Conservation (phyloP, 1,284 basidiomycete species). For the Microbotryum lychnidis-dioicae region DNA sequence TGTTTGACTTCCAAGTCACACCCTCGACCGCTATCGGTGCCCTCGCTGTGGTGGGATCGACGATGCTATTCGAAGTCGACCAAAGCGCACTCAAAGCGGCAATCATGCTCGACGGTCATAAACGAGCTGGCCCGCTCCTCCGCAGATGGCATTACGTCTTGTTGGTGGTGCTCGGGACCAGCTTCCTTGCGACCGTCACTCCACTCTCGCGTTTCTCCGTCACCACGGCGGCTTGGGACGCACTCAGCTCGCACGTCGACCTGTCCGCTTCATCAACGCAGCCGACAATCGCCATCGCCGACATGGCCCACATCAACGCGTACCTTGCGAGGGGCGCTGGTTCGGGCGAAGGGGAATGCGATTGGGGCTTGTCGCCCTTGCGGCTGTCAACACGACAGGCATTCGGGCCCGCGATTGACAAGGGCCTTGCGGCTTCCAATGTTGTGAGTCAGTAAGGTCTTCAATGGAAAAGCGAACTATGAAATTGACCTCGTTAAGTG, state of each 20-base stretch:
- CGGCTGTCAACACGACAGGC: conserved; percentile 11
- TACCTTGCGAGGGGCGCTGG: conserved; percentile 3
- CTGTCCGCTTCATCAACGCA: background rate
- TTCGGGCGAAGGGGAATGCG: conserved; percentile 6
- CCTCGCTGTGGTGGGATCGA: conserved; percentile 35
- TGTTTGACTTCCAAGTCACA: conserved; percentile 35
- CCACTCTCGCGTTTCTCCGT: conserved; percentile 14
- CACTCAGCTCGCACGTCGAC: conserved; percentile 2
- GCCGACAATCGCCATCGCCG: conserved; percentile 24
- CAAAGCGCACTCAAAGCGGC: background rate
- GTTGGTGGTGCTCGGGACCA: conserved; percentile 13
- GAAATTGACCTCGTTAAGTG: background rate
- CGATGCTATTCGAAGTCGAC: conserved; percentile 35
- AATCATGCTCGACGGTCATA: background rate
- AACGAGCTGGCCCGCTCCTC: conserved; percentile 1
- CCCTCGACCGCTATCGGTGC: conserved; percentile 33
- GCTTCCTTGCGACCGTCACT: conserved; percentile 9
- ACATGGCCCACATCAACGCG: conserved; percentile 21
- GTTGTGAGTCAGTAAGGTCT: no score
- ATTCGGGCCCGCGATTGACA: background rate
- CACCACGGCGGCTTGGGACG: conserved; percentile 16
- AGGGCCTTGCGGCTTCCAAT: no score
- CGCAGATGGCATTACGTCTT: conserved; percentile 21
- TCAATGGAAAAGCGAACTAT: no score
- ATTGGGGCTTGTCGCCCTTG: conserved; percentile 6